Base-by-base conservation (phyloP, 495 filamentous ascomycete genomes). In the Chaetomium tenue region DNA sequence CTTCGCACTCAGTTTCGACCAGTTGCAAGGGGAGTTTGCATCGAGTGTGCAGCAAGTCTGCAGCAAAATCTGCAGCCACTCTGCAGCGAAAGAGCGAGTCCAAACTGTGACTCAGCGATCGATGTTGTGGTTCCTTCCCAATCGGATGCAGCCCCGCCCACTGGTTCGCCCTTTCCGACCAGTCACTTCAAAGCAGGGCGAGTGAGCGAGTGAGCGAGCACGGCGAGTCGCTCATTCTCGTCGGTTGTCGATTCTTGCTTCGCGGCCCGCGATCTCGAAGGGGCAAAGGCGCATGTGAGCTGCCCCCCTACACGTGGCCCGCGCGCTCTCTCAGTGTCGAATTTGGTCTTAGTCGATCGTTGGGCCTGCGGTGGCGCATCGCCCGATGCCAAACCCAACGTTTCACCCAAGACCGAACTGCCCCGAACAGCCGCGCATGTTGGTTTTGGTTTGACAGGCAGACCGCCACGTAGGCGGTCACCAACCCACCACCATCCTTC, bases 81-180 rank as follows among this genome's bases (percentile, higher is more conserved):
- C 33, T 12, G 33, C 33, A 37, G 33, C 33, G 11, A n/a, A n/a
- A n/a, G n/a, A n/a, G n/a, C n/a, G n/a, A 37, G 9, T 22, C 18
- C 26, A 20, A 37, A 11, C 37, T 28, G 37, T 61, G 50, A 64
- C 28, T 61, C 61, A 61, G 58, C 61, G 52, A 66, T 64, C 63
- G 64, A 66, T 22, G 51, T 50, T 33, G 39, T 33, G 53, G 42
- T 18, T 5, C 26, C 9, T 33, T 62, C 57, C 68, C 68, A 66
- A 70, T 68, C 68, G 60, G 63, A 64, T 59, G 26, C 40, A 7
- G 58, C 54, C 53, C 63, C 69, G 60, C 65, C 39, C 46, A 55
- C 47, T 18, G 23, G 50, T 53, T 62, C 63, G 53, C 11, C 7
- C 33, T 37, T 64, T 25, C 42, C 37, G 18, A 15, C 63, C 60